Base-by-base conservation (phyloP, 176 grass and related monocot species). In the Neostapfia colusana region DNA sequence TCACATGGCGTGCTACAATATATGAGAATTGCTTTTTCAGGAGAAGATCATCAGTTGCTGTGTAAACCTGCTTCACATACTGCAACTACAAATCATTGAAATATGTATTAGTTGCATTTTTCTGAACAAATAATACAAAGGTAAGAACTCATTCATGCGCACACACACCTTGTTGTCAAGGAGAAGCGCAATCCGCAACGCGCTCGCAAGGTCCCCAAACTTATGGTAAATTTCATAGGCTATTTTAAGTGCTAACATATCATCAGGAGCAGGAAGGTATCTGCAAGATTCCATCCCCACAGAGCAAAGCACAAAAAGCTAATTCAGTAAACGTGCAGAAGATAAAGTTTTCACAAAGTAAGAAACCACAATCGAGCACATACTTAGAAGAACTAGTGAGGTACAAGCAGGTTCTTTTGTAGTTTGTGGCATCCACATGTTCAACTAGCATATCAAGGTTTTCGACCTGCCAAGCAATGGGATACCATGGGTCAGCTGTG, bases 381-480 rank as follows among this genome's bases (percentile, higher is more conserved):
- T 90, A 93, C 90, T 73, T 89, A 75, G 90, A 85, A 75, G 84
- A 87, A 80, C 84, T 93, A 51, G 90, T 89, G 64, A 93, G 87
- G 69, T 93, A 93, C 44, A 89, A 41, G 68, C 90, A 93, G 26
- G 90, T 73, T 64, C 90, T 84, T 87, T 93, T 89, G 56, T 89
- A 89, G 68, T 93, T 89, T 69, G 90, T 87, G 49, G 55, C 61
- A 65, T 93, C 90, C n/a, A 93, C 87, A 57, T 93, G 81, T 55
- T 93, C 84, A 72, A 93, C 81, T 71, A 93, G 77, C 60, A 89
- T 78, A 82, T 93, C 87, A 61, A 93, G 68, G 74, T 93, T 81
- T 81, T 93, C 90, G 41, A 89, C 90, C 90, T 93, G 41, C 7
- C 24, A 17, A 56, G 23, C n/a, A 36, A 84, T 51, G 53, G 72